A percentile compares a stretch with the other conserved stretches of the same genome.
Conservation (phyloP, 345 rosid species). For the Clausena lansium region DNA sequence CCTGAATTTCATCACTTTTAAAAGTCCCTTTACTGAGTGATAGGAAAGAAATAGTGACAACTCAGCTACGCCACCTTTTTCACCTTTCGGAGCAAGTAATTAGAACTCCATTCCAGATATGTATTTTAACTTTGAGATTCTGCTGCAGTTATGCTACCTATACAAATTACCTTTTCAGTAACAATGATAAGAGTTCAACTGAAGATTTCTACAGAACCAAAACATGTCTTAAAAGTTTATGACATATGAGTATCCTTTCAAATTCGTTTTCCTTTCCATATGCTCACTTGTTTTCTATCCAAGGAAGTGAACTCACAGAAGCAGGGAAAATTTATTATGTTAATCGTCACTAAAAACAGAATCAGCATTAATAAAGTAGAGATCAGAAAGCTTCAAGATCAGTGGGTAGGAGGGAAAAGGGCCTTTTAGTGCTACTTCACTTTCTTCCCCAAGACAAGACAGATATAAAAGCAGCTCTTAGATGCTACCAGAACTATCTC, state of each 20-base stretch:
- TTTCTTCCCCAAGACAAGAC: neutral
- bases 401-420: neutral
- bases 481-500: neutral
- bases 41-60: neutral
- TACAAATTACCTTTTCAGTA: neutral
- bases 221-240: neutral
- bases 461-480: neutral
- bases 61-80: neutral
- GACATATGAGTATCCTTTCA: neutral
- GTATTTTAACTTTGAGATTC: neutral
- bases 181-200: neutral
- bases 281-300: neutral
- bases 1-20: neutral
- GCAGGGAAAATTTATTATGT: neutral
- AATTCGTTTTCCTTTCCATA: neutral
- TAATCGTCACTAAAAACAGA: neutral
- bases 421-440: neutral
- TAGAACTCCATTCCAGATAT: neutral
- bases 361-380: neutral
- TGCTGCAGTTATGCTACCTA: neutral
- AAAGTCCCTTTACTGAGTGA: neutral
- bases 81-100: neutral
- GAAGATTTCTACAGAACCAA: neutral
- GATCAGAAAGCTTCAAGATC: neutral
- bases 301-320: neutral